Evolutionary conservation across 192 early-diverging fungal species (phyloP).

Genomic region (Umbelopsis isabellina): DNA sequence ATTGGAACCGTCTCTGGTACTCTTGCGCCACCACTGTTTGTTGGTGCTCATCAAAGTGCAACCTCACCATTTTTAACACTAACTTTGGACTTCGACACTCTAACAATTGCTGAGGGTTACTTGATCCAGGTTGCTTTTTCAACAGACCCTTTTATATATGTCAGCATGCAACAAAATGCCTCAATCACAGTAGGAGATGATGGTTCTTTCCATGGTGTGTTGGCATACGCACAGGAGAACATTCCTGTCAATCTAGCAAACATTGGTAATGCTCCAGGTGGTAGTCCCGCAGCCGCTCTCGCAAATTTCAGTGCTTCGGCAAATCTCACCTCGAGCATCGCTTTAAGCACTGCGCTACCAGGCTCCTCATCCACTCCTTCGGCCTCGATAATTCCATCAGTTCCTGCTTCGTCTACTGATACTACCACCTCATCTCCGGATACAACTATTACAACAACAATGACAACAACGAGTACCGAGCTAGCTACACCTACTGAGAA

Average conservation of each 20-base stretch:
- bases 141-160: too few relatives aligned
- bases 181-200: conserved; percentile 24
- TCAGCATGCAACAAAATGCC: conserved; percentile 27
- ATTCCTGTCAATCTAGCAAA: neutral
- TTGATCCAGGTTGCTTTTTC: too few relatives aligned
- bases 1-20: neutral
- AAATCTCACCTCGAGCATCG: neutral
- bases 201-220: neutral
- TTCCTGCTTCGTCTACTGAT: neutral
- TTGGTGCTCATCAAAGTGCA: neutral
- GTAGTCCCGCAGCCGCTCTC: neutral
- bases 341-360: neutral
- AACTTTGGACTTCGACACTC: neutral
- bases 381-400: neutral
- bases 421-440: neutral
- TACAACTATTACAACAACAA: neutral
- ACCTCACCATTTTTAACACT: neutral
- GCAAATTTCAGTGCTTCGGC: neutral
- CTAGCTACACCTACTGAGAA: neutral
- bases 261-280: too few relatives aligned
- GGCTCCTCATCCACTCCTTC: neutral
- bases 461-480: neutral
- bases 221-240: neutral
- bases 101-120: too few relatives aligned
- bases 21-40: neutral